Evolutionary conservation across 306 rosid genomes (phyloP).

Genomic region (Prunus padus): DNA sequence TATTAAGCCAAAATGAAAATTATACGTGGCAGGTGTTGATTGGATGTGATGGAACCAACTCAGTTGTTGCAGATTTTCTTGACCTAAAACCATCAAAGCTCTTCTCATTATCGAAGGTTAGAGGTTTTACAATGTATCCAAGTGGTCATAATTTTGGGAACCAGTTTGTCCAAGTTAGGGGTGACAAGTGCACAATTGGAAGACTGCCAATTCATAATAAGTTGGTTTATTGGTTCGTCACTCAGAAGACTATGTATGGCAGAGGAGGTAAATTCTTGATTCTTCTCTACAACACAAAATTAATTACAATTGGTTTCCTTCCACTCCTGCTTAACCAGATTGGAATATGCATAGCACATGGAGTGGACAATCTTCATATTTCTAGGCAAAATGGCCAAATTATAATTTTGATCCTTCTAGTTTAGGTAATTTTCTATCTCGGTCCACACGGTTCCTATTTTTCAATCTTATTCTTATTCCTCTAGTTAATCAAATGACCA

Average conservation of each 20-base stretch:
- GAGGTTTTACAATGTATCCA: slow-evolving; percentile 56
- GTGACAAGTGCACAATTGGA: slow-evolving; percentile 37
- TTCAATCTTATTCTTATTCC: no score
- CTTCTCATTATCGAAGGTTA: slow-evolving; percentile 27
- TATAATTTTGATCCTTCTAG: no score
- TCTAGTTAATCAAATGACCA: no score
- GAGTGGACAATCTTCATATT: no score
- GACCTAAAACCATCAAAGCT: slow-evolving; percentile 23
- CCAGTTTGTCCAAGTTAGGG: slow-evolving; percentile 29
- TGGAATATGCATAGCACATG: no score
- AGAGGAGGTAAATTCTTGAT: background rate
- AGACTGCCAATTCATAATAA: slow-evolving; percentile 33
- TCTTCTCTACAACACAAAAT: background rate
- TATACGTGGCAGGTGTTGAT: slow-evolving; percentile 36
- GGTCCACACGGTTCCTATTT: no score
- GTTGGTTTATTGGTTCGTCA: slow-evolving; percentile 50
- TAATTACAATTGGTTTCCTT: no score
- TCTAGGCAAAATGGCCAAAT: no score
- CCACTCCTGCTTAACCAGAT: no score
- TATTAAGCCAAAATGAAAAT: no score
- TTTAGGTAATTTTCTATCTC: no score
- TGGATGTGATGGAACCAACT: slow-evolving; percentile 65
- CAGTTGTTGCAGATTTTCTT: slow-evolving; percentile 35
- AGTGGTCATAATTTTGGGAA: slow-evolving; percentile 36
- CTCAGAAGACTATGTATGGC: background rate